Conservation (phyloP, 164 flowering plant species). For the Macadamia integrifolia region DNA sequence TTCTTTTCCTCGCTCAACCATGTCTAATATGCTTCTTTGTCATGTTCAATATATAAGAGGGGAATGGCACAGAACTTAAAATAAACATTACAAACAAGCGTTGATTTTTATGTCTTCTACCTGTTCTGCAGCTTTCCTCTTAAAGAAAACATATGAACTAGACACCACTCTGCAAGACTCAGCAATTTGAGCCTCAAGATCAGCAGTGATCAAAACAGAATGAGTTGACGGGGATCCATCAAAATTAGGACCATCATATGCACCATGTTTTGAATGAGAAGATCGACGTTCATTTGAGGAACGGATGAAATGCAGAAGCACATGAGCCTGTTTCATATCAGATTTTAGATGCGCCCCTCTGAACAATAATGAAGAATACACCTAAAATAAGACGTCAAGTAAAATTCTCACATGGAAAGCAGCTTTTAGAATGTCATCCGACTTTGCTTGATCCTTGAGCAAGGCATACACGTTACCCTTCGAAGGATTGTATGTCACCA, state of each 20-base stretch:
- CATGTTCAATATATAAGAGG: too few relatives aligned
- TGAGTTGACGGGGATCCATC: conserved; percentile 7
- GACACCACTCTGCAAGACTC: conserved; percentile 87
- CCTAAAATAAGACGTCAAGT: neutral
- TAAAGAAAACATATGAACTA: conserved; percentile 61
- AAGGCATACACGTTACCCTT: conserved; percentile 86
- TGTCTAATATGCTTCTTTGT: too few relatives aligned
- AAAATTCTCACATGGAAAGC: conserved; percentile 80
- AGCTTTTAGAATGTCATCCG: conserved; percentile 95
- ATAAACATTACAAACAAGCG: too few relatives aligned
- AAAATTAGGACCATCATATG: conserved; percentile 19
- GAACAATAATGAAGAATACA: neutral
- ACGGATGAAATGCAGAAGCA: conserved; percentile 69
- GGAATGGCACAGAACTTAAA: too few relatives aligned
- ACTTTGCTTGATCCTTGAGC: conserved; percentile 86
- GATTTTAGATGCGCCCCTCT: neutral
- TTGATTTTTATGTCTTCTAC: conserved; percentile 22
- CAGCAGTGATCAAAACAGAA: conserved; percentile 19
- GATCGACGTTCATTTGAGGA: conserved; percentile 33
- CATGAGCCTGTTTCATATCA: conserved; percentile 62
- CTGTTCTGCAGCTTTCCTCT: conserved; percentile 83
- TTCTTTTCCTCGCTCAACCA: too few relatives aligned
- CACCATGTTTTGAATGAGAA: conserved; percentile 12
- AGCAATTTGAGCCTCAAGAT: conserved; percentile 56
- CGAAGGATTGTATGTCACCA: conserved; percentile 80